phyloP scores from a whole-genome alignment of 208 protist genomes.

The Crithidia mellificae region DNA sequence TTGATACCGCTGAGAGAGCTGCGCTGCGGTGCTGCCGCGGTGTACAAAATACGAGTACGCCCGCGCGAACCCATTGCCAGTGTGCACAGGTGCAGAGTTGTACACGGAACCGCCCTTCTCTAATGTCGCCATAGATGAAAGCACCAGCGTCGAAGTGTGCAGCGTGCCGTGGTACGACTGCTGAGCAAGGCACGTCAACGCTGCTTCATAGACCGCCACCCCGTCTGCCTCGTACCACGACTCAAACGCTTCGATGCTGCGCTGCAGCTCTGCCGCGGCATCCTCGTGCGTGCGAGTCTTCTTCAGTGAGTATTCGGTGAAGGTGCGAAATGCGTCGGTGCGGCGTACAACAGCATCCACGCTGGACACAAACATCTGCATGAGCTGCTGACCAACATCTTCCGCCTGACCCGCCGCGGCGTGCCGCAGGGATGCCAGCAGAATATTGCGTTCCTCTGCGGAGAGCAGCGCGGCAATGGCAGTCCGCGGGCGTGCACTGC shows the following conservation, averaged over 20 bases:
- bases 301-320: background rate
- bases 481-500: background rate
- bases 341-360: slow-evolving; percentile 8
- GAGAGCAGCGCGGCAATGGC: background rate
- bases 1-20: background rate
- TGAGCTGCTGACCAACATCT: slow-evolving; percentile 24
- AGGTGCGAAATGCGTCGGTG: too few species aligned
- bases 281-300: too few species aligned
- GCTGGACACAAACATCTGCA: slow-evolving; percentile 16
- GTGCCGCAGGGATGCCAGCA: slow-evolving; percentile 14
- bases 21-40: slow-evolving; percentile 2
- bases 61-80: slow-evolving; percentile 1
- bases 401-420: slow-evolving; percentile 16
- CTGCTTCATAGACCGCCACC: slow-evolving; percentile 12
- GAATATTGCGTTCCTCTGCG: slow-evolving; percentile 15
- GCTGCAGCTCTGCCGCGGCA: background rate
- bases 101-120: background rate
- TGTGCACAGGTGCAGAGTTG: background rate
- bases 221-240: slow-evolving; percentile 26
- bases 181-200: slow-evolving; percentile 11
- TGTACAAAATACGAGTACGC: slow-evolving; percentile 25
- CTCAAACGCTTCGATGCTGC: slow-evolving; percentile 4
- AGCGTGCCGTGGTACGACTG: slow-evolving; percentile 8
- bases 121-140: too few species aligned
- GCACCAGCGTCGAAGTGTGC: too few species aligned